These are phyloP conservation scores for Circinella umbellata DNA, from an alignment of 371 early-diverging fungal genomes.

Conservation along the genomic window DNA sequence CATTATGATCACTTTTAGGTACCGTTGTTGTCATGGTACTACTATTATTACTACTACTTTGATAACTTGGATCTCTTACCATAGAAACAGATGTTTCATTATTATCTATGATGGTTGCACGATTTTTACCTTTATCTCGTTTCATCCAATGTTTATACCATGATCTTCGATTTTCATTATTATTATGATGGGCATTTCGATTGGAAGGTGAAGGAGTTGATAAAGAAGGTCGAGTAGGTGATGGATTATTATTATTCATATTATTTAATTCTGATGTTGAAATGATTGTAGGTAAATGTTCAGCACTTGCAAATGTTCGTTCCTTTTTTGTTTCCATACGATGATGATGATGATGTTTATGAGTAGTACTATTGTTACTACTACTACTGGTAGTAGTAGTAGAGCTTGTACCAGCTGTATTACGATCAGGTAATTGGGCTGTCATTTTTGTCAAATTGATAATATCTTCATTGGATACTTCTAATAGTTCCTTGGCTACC, in stretches of 20 bases:
- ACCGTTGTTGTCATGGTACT: neutral
- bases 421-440: conserved; percentile 23
- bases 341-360: neutral
- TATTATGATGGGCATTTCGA: neutral
- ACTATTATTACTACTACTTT: conserved; percentile 5
- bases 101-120: neutral
- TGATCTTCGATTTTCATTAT: conserved; percentile 21
- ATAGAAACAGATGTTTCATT: conserved; percentile 5
- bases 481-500: conserved; percentile 34
- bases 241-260: neutral
- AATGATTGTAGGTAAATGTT: conserved; percentile 6
- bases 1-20: neutral
- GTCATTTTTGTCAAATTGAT: conserved; percentile 44
- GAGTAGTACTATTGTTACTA: neutral
- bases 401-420: no score
- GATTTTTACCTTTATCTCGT: conserved; percentile 23
- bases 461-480: conserved; percentile 50
- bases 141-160: conserved; percentile 32
- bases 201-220: conserved; percentile 26
- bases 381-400: neutral
- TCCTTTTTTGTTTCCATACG: neutral
- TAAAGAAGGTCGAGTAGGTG: conserved; percentile 19
- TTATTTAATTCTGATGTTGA: neutral
- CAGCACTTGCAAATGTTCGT: conserved; percentile 13
- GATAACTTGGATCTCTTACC: conserved; percentile 17